These are phyloP conservation scores for Aureobasidium melanogenum DNA, from an alignment of 2,329 filamentous ascomycete genomes.

Conservation along the genomic window DNA sequence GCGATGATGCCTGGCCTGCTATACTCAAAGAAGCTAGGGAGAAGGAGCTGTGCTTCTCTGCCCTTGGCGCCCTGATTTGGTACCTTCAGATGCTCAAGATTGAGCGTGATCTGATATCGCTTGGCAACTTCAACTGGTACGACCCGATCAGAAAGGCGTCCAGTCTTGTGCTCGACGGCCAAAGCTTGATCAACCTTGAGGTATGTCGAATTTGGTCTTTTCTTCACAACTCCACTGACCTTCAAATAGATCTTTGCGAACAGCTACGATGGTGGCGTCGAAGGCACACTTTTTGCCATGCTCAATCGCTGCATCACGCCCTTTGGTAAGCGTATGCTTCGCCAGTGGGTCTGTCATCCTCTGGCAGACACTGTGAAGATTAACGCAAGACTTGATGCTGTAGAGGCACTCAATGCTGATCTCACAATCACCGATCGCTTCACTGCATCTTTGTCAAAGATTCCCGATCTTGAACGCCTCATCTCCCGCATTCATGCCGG, in stretches of 20 bases:
- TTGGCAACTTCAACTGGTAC: slow-evolving; percentile 86
- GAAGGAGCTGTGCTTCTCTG: slow-evolving; percentile 80
- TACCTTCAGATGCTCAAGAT: slow-evolving; percentile 80
- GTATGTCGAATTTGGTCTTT: not conserved
- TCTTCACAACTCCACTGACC: not conserved
- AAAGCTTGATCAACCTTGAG: slow-evolving; percentile 96
- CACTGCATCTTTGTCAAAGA: slow-evolving; percentile 74
- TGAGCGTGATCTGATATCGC: slow-evolving; percentile 75
- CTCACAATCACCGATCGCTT: slow-evolving; percentile 75
- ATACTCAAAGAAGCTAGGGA: slow-evolving; percentile 62
- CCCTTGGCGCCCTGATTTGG: slow-evolving; percentile 78
- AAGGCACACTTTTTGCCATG: slow-evolving; percentile 83
- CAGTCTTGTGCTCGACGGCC: slow-evolving; percentile 85
- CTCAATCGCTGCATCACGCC: slow-evolving; percentile 93
- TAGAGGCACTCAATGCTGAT: slow-evolving; percentile 85
- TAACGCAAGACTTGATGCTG: slow-evolving; percentile 87
- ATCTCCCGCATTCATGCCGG: slow-evolving; percentile 92
- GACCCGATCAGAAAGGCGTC: slow-evolving; percentile 85
- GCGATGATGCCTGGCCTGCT: slow-evolving; percentile 66
- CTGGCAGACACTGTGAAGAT: slow-evolving; percentile 79
- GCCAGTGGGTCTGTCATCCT: slow-evolving; percentile 96
- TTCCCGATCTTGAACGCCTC: slow-evolving; percentile 88
- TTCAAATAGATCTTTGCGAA: slow-evolving; percentile 65
- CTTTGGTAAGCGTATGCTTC: slow-evolving; percentile 91
- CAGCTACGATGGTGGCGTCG: slow-evolving; percentile 71